A percentile compares a stretch with the other conserved stretches of the same genome.
These are phyloP conservation scores for Daldinia childiae DNA, from an alignment of 495 filamentous ascomycete species.

Conservation along the genomic window DNA sequence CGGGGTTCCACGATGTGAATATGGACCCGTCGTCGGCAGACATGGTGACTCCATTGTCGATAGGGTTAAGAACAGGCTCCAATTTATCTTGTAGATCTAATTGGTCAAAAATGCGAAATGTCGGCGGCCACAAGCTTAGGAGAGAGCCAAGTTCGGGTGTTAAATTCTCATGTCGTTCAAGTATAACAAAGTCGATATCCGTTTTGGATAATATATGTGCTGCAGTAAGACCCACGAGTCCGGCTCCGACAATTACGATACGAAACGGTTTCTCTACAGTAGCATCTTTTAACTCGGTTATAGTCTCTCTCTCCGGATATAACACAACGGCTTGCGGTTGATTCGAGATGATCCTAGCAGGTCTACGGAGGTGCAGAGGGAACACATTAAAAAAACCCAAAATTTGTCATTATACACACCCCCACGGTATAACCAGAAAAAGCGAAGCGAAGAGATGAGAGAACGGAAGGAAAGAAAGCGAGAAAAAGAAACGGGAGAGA, in stretches of 20 bases:
- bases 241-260: conserved; percentile 64
- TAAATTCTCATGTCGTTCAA: conserved; percentile 54
- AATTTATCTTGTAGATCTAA: conserved; percentile 52
- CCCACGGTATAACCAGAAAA: too few species aligned
- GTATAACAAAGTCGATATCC: conserved; percentile 60
- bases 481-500: too few species aligned
- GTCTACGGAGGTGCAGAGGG: too few species aligned
- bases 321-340: neutral
- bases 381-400: too few species aligned
- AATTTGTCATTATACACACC: too few species aligned
- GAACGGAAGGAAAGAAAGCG: too few species aligned
- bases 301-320: neutral
- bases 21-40: conserved; percentile 38
- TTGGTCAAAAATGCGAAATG: conserved; percentile 59
- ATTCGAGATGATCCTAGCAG: neutral
- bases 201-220: conserved; percentile 56
- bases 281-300: conserved; percentile 7
- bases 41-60: conserved; percentile 32
- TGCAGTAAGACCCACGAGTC: conserved; percentile 59
- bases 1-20: neutral
- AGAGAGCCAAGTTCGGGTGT: conserved; percentile 54
- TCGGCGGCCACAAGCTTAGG: conserved; percentile 49
- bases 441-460: too few species aligned
- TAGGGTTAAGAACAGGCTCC: conserved; percentile 14
- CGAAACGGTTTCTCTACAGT: conserved; percentile 48